Conservation (phyloP, 805 yeast species). For the Hermanozyma aechmeae region DNA sequence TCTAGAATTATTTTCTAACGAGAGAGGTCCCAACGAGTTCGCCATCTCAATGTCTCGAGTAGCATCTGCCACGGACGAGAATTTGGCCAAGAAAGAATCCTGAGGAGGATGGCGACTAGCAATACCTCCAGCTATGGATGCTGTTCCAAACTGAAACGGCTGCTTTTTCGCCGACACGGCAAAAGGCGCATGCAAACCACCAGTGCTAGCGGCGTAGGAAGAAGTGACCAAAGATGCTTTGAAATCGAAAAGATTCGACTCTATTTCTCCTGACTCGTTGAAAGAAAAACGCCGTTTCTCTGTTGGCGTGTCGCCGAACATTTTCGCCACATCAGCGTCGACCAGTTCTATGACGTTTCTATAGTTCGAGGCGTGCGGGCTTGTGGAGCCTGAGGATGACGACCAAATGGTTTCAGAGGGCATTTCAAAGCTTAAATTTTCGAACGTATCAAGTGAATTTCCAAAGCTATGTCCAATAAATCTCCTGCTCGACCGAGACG, state of each 20-base stretch:
- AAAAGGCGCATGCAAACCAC: conserved; percentile 12
- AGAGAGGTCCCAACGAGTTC: conserved; percentile 32
- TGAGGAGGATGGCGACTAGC: conserved; percentile 38
- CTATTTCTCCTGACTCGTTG: conserved; percentile 36
- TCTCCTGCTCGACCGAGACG: too few species aligned
- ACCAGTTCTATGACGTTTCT: conserved; percentile 26
- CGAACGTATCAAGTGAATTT: too few species aligned
- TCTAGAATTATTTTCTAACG: conserved; percentile 29
- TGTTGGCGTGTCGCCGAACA: conserved; percentile 11
- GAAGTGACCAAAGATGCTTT: conserved; percentile 21
- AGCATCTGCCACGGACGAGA: conserved; percentile 57
- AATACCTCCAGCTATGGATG: conserved; percentile 51
- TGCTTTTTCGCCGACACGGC: conserved; percentile 7
- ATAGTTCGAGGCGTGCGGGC: conserved; percentile 15
- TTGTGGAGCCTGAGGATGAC: conserved; percentile 11
- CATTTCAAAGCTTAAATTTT: too few species aligned
- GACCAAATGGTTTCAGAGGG: conserved; percentile 38
- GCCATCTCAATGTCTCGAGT: conserved; percentile 55
- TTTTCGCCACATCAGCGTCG: conserved; percentile 32
- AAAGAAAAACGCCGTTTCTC: conserved; percentile 30
- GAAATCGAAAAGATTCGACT: conserved; percentile 34
- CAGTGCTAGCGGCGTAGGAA: conserved; percentile 13
- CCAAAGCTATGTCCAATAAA: too few species aligned
- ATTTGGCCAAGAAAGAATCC: conserved; percentile 50
- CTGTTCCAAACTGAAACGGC: conserved; percentile 41